Evolutionary conservation across 257 asterid species (phyloP).

Genomic region (Forsythia suspensa): DNA sequence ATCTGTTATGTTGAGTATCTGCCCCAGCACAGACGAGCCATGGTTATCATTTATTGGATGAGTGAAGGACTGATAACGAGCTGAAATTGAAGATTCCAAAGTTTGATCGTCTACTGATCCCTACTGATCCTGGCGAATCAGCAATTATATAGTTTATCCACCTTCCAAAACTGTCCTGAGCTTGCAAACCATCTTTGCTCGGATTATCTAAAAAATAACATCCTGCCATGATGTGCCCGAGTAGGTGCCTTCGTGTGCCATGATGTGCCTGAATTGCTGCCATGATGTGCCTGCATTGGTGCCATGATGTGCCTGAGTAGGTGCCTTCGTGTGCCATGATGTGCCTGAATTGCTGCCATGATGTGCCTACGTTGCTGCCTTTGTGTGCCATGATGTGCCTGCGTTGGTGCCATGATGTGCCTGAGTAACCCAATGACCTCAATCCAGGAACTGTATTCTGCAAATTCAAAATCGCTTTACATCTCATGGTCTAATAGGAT

Average conservation of each 20-base stretch:
- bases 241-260: too few relatives aligned
- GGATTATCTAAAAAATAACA: slow-evolving; percentile 33
- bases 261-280: too few relatives aligned
- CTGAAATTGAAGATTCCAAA: slow-evolving; percentile 48
- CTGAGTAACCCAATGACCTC: slow-evolving; percentile 25
- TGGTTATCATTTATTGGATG: slow-evolving; percentile 34
- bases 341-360: too few relatives aligned
- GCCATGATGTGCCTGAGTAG: too few relatives aligned
- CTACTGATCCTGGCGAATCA: slow-evolving; percentile 67
- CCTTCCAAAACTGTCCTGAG: slow-evolving; percentile 73
- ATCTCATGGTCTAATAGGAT: slow-evolving; percentile 40
- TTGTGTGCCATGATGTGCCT: too few relatives aligned
- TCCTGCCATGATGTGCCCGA: too few relatives aligned
- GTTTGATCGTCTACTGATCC: slow-evolving; percentile 36
- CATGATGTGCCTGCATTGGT: too few relatives aligned
- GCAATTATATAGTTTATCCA: slow-evolving; percentile 52
- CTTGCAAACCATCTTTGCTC: slow-evolving; percentile 47
- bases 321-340: too few relatives aligned
- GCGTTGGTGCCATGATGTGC: too few relatives aligned
- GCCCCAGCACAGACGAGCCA: slow-evolving; percentile 38
- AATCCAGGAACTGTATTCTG: slow-evolving; percentile 41
- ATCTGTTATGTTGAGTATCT: slow-evolving; percentile 63
- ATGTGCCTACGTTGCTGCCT: too few relatives aligned
- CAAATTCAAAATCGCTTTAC: slow-evolving; percentile 34
- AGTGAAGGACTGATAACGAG: slow-evolving; percentile 39